Percentiles rank a stretch among this genome's conserved stretches.
Evolutionary conservation across 1,139 yeast species (phyloP).

Genomic region (Saccharomyces hybrid): DNA sequence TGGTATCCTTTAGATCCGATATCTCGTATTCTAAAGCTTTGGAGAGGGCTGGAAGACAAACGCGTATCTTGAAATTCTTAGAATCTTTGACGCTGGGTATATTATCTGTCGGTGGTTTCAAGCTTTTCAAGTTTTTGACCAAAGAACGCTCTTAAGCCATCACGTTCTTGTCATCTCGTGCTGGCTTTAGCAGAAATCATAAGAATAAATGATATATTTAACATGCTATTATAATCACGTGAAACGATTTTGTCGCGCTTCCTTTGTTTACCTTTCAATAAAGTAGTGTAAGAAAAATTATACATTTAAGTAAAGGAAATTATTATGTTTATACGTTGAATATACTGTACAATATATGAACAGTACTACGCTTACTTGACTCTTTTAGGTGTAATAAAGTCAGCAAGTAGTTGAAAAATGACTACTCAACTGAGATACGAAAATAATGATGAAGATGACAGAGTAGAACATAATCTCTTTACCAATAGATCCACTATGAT

Average conservation of each 20-base stretch:
- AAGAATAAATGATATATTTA: neutral
- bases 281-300: conserved; percentile 28
- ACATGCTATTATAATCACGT: neutral
- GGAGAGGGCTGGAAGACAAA: conserved; percentile 45
- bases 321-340: no score
- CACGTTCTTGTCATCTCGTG: neutral
- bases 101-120: conserved; percentile 6
- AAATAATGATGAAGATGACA: conserved; percentile 10
- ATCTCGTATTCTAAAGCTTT: conserved; percentile 71
- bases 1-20: conserved; percentile 86
- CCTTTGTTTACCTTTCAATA: neutral
- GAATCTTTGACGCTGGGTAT: conserved; percentile 15
- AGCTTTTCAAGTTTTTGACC: neutral
- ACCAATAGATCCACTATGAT: conserved; percentile 37
- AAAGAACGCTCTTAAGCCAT: neutral
- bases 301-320: neutral
- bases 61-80: conserved; percentile 18
- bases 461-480: conserved; percentile 26
- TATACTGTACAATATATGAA: no score
- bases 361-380: neutral
- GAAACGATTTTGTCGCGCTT: neutral
- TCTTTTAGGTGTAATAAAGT: neutral
- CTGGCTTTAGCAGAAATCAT: neutral
- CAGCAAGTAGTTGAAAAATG: conserved; percentile 10
- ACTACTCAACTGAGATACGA: conserved; percentile 19